phyloP scores from a whole-genome alignment of 371 early-diverging fungal genomes.

The Rhizopus sp. region DNA sequence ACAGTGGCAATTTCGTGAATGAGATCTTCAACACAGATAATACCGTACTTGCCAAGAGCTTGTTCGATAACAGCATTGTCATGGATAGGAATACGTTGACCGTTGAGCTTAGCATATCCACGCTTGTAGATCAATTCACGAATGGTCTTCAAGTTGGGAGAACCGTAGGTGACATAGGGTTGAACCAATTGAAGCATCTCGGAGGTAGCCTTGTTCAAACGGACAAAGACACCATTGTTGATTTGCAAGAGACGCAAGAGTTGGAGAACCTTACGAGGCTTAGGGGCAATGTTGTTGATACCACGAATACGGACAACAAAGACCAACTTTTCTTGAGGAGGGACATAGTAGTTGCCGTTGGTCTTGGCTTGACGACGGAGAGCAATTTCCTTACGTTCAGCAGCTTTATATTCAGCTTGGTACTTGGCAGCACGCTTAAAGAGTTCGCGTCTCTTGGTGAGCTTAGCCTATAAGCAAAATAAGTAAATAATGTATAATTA shows the following conservation, averaged over 20 bases:
- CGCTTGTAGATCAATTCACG: conserved; percentile 99
- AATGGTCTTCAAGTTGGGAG: conserved; percentile 98
- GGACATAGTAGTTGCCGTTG: conserved; percentile 92
- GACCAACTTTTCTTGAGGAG: conserved; percentile 96
- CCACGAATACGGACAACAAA: conserved; percentile 97
- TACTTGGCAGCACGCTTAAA: conserved; percentile 98
- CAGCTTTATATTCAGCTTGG: conserved; percentile 91
- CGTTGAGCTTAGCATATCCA: conserved; percentile 97
- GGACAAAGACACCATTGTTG: conserved; percentile 99
- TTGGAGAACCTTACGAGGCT: conserved; percentile 99
- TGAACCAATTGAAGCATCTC: conserved; percentile 98
- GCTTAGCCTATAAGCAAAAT: conserved; percentile 61
- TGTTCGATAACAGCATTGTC: conserved; percentile 97
- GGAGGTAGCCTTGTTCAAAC: conserved; percentile 97
- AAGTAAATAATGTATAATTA: not conserved
- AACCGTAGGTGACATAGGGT: conserved; percentile 98
- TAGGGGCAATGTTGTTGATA: conserved; percentile 99
- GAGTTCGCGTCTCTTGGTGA: conserved; percentile 87
- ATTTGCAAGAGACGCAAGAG: conserved; percentile 98
- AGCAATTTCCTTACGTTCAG: conserved; percentile 88
- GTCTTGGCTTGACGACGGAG: conserved; percentile 92
- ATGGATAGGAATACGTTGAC: conserved; percentile 94
- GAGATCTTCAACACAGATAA: conserved; percentile 98
- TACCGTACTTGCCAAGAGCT: conserved; percentile 93
- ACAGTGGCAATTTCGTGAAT: conserved; percentile 99